Conservation (phyloP, 2,329 filamentous ascomycete genomes). For the Ceratocystis destructans region DNA sequence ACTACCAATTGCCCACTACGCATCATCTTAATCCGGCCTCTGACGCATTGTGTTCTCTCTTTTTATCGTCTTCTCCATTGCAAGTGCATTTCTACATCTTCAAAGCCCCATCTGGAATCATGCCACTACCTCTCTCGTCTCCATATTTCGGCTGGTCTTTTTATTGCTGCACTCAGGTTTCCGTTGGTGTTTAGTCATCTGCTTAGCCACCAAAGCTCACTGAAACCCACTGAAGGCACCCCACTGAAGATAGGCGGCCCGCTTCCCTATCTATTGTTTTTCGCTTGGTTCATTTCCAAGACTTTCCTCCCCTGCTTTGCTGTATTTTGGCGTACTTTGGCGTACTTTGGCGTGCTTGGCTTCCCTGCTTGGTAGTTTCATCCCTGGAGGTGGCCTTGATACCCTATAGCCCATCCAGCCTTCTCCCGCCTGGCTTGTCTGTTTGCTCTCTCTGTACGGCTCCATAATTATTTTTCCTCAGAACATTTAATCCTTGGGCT, state of each 20-base stretch:
- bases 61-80: background rate
- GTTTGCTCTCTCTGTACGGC: background rate
- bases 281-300: no score
- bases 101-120: background rate
- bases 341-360: background rate
- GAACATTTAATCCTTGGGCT: background rate
- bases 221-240: background rate
- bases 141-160: background rate
- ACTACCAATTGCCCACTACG: background rate
- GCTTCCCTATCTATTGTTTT: background rate
- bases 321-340: background rate
- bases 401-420: background rate
- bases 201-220: background rate
- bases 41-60: background rate
- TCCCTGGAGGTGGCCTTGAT: background rate
- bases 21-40: background rate
- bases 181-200: background rate
- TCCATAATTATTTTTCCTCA: background rate
- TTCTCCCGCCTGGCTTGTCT: background rate
- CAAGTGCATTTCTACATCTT: background rate
- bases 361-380: background rate
- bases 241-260: background rate
- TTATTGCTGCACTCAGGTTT: background rate
- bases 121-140: background rate
- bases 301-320: background rate